Evolutionary conservation across 2,329 filamentous ascomycete genomes (phyloP).

Genomic region (Colletotrichum eleusines): DNA sequence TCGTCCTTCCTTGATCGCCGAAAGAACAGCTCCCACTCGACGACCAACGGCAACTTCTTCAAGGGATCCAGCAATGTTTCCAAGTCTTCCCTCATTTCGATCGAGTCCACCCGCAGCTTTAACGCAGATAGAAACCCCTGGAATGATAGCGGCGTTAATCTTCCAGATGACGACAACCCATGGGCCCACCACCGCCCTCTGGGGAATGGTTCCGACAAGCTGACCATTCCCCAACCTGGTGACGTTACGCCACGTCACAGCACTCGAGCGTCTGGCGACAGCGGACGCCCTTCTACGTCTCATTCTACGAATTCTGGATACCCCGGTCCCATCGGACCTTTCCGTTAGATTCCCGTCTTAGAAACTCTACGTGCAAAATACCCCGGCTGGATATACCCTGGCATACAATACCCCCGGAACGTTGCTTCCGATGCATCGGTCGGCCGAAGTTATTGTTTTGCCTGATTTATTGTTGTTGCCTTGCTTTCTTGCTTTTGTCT

Average conservation of each 20-base stretch:
- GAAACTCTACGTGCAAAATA: constrained; percentile 67
- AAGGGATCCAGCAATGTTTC: constrained; percentile 92
- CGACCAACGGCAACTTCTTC: constrained; percentile 86
- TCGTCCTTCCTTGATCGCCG: constrained; percentile 95
- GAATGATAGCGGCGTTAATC: constrained; percentile 97
- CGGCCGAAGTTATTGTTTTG: constrained; percentile 54
- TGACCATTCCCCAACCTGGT: constrained; percentile 77
- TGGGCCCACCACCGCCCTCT: constrained; percentile 72
- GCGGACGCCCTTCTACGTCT: constrained; percentile 92
- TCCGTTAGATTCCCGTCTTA: constrained; percentile 76
- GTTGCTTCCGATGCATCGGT: constrained; percentile 60
- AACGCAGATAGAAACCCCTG: constrained; percentile 94
- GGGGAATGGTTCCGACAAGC: constrained; percentile 74
- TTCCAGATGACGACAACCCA: constrained; percentile 85
- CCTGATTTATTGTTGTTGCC: constrained; percentile 47
- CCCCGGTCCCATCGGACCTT: constrained; percentile 91
- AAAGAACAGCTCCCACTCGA: constrained; percentile 92
- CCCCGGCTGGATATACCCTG: constrained; percentile 75
- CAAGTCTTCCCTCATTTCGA: constrained; percentile 94
- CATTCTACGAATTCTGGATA: constrained; percentile 97
- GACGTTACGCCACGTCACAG: constrained; percentile 88
- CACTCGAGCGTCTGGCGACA: constrained; percentile 87
- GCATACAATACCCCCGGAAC: constrained; percentile 68
- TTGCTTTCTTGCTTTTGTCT: constrained; percentile 46
- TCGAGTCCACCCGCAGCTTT: constrained; percentile 93